Conservation (phyloP, 192 early-diverging fungal genomes). For the Backusella tuberculispora region DNA sequence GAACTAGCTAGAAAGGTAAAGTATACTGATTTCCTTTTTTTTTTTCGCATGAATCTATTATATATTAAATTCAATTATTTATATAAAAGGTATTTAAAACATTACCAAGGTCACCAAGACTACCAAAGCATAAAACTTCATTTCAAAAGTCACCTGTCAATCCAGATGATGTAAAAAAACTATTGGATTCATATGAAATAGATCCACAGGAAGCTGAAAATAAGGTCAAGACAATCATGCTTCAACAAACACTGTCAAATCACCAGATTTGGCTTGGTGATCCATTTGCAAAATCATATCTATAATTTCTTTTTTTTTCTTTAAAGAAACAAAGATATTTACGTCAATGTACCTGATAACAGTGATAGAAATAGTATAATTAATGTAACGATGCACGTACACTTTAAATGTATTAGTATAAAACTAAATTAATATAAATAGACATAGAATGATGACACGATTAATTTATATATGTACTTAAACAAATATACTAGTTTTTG, state of each 20-base stretch:
- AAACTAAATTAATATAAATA: too few species aligned
- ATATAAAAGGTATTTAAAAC: neutral
- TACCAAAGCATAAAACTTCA: neutral
- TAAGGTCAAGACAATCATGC: neutral
- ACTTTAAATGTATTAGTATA: neutral
- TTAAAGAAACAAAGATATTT: neutral
- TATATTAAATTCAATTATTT: neutral
- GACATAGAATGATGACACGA: too few species aligned
- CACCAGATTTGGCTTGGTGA: neutral
- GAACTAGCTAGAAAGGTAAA: constrained; percentile 43
- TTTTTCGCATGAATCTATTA: neutral
- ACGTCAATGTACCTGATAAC: neutral
- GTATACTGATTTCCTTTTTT: neutral
- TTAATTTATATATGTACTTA: too few species aligned
- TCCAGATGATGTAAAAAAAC: neutral
- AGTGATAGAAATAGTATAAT: neutral
- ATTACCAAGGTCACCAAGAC: neutral
- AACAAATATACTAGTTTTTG: too few species aligned
- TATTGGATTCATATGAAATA: neutral
- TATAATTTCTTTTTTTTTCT: neutral
- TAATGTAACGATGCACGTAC: neutral
- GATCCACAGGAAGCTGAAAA: neutral
- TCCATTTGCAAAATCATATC: neutral
- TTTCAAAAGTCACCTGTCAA: neutral
- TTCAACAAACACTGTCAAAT: neutral